A percentile compares a stretch with the other conserved stretches of the same genome.
Evolutionary conservation across 2,329 filamentous ascomycete species (phyloP).

Genomic region (Botrytis deweyae): DNA sequence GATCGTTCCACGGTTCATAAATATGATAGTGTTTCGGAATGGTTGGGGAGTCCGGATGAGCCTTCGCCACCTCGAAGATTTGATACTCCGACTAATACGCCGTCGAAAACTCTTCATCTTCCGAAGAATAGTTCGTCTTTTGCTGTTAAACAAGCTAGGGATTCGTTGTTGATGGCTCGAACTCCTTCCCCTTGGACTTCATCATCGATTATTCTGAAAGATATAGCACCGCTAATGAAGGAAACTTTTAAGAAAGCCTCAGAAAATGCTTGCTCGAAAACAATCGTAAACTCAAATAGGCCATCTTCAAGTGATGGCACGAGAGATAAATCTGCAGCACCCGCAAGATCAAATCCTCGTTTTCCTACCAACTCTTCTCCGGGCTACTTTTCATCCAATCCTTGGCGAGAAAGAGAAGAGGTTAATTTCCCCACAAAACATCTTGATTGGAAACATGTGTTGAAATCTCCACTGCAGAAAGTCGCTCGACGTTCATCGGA

Average conservation of each 20-base stretch:
- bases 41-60: constrained; percentile 1
- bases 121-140: rapidly evolving
- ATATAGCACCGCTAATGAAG: not conserved
- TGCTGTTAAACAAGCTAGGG: not conserved
- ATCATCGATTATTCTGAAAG: not conserved
- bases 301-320: not conserved
- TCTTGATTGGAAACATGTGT: not conserved
- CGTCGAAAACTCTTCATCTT: not conserved
- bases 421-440: not conserved
- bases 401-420: not conserved
- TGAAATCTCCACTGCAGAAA: not conserved
- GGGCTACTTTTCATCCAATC: not conserved
- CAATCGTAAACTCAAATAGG: not conserved
- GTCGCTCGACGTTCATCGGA: not conserved
- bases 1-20: not conserved
- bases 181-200: no score
- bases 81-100: not conserved
- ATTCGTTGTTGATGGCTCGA: not conserved
- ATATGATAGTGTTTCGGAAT: constrained; percentile 3
- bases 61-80: not conserved
- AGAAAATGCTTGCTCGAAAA: not conserved
- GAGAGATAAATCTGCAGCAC: not conserved
- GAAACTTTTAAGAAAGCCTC: not conserved
- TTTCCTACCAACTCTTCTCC: not conserved
- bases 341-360: not conserved